phyloP scores from a whole-genome alignment of 345 rosid species.

The Bruguiera gymnorhiza region DNA sequence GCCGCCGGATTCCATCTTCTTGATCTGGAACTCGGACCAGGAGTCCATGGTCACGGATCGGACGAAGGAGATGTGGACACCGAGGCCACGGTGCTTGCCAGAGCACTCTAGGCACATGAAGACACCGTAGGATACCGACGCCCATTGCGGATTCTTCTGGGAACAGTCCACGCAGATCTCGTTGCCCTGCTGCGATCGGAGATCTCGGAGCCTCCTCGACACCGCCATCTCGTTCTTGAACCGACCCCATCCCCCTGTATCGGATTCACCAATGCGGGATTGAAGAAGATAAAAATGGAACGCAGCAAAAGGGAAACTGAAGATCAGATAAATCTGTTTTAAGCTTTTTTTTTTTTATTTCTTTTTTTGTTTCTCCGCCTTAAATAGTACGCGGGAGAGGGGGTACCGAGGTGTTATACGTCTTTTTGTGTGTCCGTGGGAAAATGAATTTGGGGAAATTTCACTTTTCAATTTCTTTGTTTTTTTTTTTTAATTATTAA shows the following conservation, averaged over 20 bases:
- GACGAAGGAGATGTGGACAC: constrained; percentile 98
- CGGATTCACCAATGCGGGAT: not conserved
- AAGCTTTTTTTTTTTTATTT: no score
- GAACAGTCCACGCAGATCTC: constrained; percentile 91
- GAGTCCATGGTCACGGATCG: constrained; percentile 99
- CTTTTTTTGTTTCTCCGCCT: no score
- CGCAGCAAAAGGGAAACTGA: not conserved
- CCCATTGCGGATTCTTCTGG: constrained; percentile 99
- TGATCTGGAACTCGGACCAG: constrained; percentile 98
- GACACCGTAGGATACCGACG: constrained; percentile 89
- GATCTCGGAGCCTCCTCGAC: constrained; percentile 75
- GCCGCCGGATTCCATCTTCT: constrained; percentile 96
- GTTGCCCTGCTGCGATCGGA: constrained; percentile 81
- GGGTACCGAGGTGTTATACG: no score
- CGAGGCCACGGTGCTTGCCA: constrained; percentile 97
- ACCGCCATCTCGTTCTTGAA: constrained; percentile 51
- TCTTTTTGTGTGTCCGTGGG: no score
- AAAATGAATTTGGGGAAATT: no score
- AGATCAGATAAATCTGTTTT: no score
- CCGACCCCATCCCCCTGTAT: constrained; percentile 11
- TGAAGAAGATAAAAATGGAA: not conserved
- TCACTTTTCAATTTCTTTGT: no score
- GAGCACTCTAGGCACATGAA: constrained; percentile 99
- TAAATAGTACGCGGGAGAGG: no score
- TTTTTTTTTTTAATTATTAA: no score